These are phyloP conservation scores for Wickerhamiella brachini DNA, from an alignment of 805 yeast species.

Conservation along the genomic window DNA sequence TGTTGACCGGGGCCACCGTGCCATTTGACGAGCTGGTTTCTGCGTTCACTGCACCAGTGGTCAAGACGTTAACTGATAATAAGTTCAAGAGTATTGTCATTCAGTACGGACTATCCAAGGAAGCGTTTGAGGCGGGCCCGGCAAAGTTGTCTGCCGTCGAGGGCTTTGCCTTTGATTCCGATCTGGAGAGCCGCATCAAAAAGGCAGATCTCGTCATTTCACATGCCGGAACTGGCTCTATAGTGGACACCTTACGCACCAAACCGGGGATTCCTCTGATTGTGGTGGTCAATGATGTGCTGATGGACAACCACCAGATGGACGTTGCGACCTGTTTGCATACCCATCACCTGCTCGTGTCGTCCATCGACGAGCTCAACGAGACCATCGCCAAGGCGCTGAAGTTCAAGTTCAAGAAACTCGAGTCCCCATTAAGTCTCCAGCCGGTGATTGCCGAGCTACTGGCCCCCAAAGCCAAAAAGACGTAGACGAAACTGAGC, in stretches of 20 bases:
- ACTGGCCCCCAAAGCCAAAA: not conserved
- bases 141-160: constrained; percentile 18
- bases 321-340: constrained; percentile 54
- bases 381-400: not conserved
- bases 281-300: constrained; percentile 51
- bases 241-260: constrained; percentile 56
- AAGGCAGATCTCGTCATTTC: constrained; percentile 53
- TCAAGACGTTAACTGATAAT: constrained; percentile 26
- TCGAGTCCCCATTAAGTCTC: not conserved
- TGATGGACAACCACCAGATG: constrained; percentile 81
- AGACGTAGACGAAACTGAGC: not conserved
- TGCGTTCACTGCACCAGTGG: constrained; percentile 26
- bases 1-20: constrained; percentile 87
- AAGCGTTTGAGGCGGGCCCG: constrained; percentile 17
- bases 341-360: not conserved
- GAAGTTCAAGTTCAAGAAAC: not conserved
- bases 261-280: constrained; percentile 36
- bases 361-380: not conserved
- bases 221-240: constrained; percentile 90
- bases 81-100: constrained; percentile 34
- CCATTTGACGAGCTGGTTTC: constrained; percentile 51
- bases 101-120: constrained; percentile 43
- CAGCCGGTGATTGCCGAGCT: not conserved
- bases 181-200: constrained; percentile 30
- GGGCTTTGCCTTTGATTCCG: constrained; percentile 36